phyloP scores from a whole-genome alignment of 2,329 filamentous ascomycete species.

The Alternaria atra region DNA sequence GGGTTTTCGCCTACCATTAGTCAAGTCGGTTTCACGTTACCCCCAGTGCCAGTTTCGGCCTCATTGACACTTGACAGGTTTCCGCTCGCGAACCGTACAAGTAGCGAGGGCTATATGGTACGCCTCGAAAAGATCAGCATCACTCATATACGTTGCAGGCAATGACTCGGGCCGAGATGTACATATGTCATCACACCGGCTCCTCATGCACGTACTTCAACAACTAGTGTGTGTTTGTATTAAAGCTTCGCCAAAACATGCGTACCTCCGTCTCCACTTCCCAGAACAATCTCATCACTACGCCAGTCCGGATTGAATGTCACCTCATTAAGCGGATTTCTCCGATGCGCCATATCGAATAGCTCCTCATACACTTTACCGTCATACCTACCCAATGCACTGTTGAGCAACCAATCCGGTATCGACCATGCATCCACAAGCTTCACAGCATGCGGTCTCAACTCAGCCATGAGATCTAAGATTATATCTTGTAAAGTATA shows the following conservation, averaged over 20 bases:
- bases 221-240: background rate
- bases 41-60: slow-evolving; percentile 8
- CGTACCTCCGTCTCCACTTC: slow-evolving; percentile 52
- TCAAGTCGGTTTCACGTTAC: slow-evolving; percentile 13
- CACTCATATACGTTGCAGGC: too few species aligned
- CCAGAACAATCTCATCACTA: slow-evolving; percentile 60
- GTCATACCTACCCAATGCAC: slow-evolving; percentile 61
- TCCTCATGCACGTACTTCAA: background rate
- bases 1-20: background rate
- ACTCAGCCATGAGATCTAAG: slow-evolving; percentile 57
- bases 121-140: background rate
- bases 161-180: background rate
- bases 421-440: slow-evolving; percentile 63
- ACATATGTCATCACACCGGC: background rate
- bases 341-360: slow-evolving; percentile 60
- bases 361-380: slow-evolving; percentile 64
- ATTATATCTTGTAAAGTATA: slow-evolving; percentile 54
- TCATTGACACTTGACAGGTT: slow-evolving; percentile 14
- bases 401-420: slow-evolving; percentile 63
- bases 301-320: slow-evolving; percentile 62
- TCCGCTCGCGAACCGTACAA: background rate
- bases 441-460: slow-evolving; percentile 62
- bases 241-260: slow-evolving; percentile 40
- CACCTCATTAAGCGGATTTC: slow-evolving; percentile 61
- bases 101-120: background rate